Evolutionary conservation across 225 moss, liverwort and hornwort species (phyloP).

Genomic region (Bryoerythrophyllum caledonicum): DNA sequence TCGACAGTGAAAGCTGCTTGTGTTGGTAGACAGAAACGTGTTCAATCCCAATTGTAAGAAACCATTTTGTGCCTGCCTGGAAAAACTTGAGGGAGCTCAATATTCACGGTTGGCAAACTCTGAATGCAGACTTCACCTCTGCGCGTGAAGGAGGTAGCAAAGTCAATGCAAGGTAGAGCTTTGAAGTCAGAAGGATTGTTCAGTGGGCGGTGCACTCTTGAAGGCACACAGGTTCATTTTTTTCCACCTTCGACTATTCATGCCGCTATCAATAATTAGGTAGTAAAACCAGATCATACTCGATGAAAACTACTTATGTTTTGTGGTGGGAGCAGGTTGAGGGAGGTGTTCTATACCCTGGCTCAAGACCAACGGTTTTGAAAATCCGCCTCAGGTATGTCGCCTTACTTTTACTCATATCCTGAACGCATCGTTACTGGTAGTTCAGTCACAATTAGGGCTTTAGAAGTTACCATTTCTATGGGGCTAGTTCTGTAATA

Average conservation of each 20-base stretch:
- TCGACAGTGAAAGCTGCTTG: background rate
- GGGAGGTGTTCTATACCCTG: conserved; percentile 92
- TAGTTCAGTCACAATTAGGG: background rate
- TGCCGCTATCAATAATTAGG: background rate
- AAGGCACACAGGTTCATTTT: conserved; percentile 62
- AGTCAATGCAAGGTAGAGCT: conserved; percentile 65
- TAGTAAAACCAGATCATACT: background rate
- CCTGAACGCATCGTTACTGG: background rate
- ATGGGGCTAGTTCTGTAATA: background rate
- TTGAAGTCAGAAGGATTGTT: conserved; percentile 73
- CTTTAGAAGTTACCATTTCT: background rate
- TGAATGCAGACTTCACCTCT: conserved; percentile 76
- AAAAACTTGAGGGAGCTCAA: background rate
- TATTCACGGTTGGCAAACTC: background rate
- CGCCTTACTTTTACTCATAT: background rate
- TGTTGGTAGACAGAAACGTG: background rate
- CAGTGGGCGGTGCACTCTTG: conserved; percentile 73
- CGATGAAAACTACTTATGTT: conserved; percentile 1
- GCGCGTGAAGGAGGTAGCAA: conserved; percentile 84
- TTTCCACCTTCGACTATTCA: conserved; percentile 5
- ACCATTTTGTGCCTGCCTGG: background rate
- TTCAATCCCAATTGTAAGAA: background rate
- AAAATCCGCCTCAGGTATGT: conserved; percentile 84
- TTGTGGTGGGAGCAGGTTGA: conserved; percentile 64
- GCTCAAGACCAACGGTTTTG: conserved; percentile 75